Percentiles rank a stretch among this genome's conserved stretches.
Conservation (phyloP, 2,329 filamentous ascomycete species). For the Arthrobotrys iridis region DNA sequence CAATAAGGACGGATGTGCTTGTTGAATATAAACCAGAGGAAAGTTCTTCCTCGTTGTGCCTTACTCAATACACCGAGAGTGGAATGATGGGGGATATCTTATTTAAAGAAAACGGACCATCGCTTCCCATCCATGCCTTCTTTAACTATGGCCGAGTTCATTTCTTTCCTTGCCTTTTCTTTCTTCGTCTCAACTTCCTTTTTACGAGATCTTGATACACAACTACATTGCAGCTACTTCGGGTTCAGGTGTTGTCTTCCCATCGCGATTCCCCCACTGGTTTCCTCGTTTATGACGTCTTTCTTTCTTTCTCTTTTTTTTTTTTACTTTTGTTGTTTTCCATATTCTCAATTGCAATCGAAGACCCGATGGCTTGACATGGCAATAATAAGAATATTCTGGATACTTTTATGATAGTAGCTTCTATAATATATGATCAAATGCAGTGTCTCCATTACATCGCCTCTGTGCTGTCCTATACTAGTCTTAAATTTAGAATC, state of each 20-base stretch:
- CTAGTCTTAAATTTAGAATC: no score
- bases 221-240: constrained; percentile 42
- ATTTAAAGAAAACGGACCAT: neutral
- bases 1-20: constrained; percentile 42
- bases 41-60: neutral
- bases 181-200: neutral
- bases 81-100: neutral
- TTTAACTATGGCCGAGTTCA: neutral
- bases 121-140: neutral
- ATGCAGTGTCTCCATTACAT: neutral
- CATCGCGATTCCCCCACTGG: constrained; percentile 40
- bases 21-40: constrained; percentile 7
- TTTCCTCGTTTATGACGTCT: constrained; percentile 11
- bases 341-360: constrained; percentile 6
- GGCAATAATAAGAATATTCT: constrained; percentile 42
- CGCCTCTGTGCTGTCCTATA: neutral
- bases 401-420: constrained; percentile 10
- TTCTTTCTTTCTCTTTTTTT: neutral
- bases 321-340: neutral
- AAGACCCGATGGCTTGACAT: constrained; percentile 1
- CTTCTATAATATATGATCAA: constrained; percentile 30
- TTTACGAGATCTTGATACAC: constrained; percentile 17
- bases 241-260: constrained; percentile 40
- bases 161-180: neutral
- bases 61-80: neutral